Evolutionary conservation across 768 basidiomycete genomes (phyloP).

Genomic region (Dictyophora rubrovolvata): DNA sequence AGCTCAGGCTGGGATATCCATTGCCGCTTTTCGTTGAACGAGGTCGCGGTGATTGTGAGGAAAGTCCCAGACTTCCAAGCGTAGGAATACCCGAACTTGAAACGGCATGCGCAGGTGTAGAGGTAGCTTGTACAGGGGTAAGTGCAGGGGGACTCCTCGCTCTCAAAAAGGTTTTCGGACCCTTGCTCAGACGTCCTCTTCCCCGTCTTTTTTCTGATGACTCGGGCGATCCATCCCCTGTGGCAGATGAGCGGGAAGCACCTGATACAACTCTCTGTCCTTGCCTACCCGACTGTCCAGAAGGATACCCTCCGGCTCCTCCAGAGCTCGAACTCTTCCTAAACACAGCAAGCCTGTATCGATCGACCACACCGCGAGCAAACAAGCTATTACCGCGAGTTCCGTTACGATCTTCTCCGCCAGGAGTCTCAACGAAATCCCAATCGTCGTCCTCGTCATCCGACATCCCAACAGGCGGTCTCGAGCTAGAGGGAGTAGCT

Average conservation of each 20-base stretch:
- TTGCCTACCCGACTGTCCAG: constrained; percentile 35
- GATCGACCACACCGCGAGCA: constrained; percentile 84
- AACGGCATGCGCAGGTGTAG: constrained; percentile 8
- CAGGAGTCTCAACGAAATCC: constrained; percentile 79
- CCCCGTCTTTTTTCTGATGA: constrained; percentile 53
- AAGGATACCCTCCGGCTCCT: constrained; percentile 29
- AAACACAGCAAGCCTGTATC: constrained; percentile 78
- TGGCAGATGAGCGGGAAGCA: background rate
- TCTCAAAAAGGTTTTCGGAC: constrained; percentile 61
- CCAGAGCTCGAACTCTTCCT: constrained; percentile 62
- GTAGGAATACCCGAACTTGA: background rate
- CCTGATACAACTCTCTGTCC: background rate
- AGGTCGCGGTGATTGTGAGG: background rate
- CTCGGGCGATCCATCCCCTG: constrained; percentile 34
- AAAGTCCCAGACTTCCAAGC: background rate
- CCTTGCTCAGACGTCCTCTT: constrained; percentile 60
- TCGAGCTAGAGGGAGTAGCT: constrained; percentile 43
- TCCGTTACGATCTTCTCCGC: constrained; percentile 78
- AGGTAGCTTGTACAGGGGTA: constrained; percentile 16
- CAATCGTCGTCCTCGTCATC: constrained; percentile 75
- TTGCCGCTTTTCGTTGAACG: background rate
- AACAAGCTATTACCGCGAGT: constrained; percentile 73
- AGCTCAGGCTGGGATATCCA: background rate
- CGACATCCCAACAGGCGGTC: constrained; percentile 29
- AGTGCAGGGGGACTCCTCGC: constrained; percentile 52